Conservation (phyloP, 2,329 filamentous ascomycete species). For the Lasiodiplodia gonubiensis region DNA sequence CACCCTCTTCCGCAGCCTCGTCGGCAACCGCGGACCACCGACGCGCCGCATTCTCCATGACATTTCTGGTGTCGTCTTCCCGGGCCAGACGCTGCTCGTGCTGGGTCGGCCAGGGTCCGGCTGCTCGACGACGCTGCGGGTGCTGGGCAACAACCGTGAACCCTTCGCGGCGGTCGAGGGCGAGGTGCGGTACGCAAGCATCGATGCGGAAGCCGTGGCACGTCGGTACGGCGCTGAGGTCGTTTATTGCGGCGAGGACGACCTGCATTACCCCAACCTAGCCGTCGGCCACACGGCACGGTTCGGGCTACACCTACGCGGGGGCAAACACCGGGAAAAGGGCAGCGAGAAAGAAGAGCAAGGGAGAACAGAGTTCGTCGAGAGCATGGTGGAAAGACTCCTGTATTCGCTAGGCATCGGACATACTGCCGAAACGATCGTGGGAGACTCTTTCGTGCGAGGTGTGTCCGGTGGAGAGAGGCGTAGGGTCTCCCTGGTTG, state of each 20-base stretch:
- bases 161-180: conserved; percentile 66
- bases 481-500: conserved; percentile 56
- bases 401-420: conserved; percentile 65
- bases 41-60: conserved; percentile 69
- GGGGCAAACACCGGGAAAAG: conserved; percentile 56
- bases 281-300: conserved; percentile 75
- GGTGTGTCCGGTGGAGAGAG: conserved; percentile 60
- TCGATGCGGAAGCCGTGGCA: not conserved
- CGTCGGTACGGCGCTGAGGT: conserved; percentile 68
- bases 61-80: conserved; percentile 71
- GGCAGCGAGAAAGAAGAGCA: conserved; percentile 33
- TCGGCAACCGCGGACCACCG: conserved; percentile 54
- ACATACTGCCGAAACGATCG: conserved; percentile 73
- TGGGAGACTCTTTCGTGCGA: conserved; percentile 75
- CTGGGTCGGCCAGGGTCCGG: conserved; percentile 71
- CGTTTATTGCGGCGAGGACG: conserved; percentile 78
- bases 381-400: conserved; percentile 71
- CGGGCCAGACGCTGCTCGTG: conserved; percentile 74
- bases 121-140: conserved; percentile 73
- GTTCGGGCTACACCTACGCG: conserved; percentile 71
- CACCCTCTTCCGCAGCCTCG: conserved; percentile 38
- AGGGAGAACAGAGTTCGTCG: conserved; percentile 54
- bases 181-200: conserved; percentile 55
- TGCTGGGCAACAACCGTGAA: conserved; percentile 67
- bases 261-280: conserved; percentile 76